Conservation (phyloP, 148 eudicot genomes). For the Heliosperma pusillum region DNA sequence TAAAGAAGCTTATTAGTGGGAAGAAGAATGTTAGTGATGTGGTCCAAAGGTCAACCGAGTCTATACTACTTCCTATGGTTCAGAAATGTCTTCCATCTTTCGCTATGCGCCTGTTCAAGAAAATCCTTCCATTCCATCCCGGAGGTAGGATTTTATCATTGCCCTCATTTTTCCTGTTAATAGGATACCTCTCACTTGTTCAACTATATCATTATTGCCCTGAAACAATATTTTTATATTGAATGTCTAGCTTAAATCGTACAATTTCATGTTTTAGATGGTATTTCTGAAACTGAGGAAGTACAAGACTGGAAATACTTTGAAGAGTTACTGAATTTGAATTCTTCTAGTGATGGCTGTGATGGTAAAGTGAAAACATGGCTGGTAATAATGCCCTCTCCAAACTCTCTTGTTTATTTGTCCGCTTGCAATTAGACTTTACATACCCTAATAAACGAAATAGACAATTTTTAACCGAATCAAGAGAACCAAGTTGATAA, state of each 20-base stretch:
- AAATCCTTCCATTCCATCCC: not conserved
- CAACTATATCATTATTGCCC: not conserved
- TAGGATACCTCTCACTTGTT: not conserved
- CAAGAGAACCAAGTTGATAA: not conserved
- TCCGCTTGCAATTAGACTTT: not conserved
- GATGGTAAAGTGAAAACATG: not conserved
- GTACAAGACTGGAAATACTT: not conserved
- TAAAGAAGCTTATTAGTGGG: not conserved
- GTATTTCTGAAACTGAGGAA: not conserved
- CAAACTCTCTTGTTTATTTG: not conserved
- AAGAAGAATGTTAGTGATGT: not conserved
- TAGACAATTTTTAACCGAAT: not conserved
- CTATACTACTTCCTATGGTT: not conserved
- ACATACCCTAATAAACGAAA: not conserved
- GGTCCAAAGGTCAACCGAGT: not conserved
- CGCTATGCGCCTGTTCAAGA: not conserved
- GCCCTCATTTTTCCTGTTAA: not conserved
- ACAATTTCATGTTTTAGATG: not conserved
- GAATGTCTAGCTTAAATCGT: not conserved
- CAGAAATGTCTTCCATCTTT: not conserved
- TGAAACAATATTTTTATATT: not conserved
- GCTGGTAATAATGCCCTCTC: not conserved
- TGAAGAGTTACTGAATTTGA: constrained; percentile 3
- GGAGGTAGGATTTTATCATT: not conserved
- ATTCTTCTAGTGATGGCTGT: not conserved